These are phyloP conservation scores for Anaeromyces robustus DNA, from an alignment of 192 early-diverging fungal species.

Conservation along the genomic window DNA sequence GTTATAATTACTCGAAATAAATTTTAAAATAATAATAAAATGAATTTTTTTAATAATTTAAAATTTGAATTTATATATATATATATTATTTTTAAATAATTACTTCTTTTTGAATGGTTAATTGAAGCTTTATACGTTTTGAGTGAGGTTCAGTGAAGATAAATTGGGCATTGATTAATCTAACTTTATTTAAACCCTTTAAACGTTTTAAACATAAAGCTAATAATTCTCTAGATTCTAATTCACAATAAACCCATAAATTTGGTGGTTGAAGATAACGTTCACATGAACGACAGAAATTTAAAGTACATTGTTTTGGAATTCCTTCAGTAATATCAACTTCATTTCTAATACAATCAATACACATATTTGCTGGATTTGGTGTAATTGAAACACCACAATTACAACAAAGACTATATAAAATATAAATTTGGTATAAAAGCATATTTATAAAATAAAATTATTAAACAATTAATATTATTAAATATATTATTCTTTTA, in stretches of 20 bases:
- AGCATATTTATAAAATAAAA: too few relatives aligned
- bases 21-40: too few relatives aligned
- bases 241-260: conserved; percentile 69
- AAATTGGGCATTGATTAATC: conserved; percentile 91
- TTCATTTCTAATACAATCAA: conserved; percentile 90
- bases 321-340: conserved; percentile 98
- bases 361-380: conserved; percentile 97
- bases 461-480: too few relatives aligned
- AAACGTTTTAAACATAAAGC: conserved; percentile 87
- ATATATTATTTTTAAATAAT: too few relatives aligned
- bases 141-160: conserved; percentile 96
- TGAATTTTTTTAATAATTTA: too few relatives aligned
- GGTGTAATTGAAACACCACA: conserved; percentile 90
- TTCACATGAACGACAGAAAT: conserved; percentile 94
- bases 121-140: conserved; percentile 85
- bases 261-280: conserved; percentile 92
- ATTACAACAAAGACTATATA: conserved; percentile 63
- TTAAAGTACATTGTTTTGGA: conserved; percentile 87
- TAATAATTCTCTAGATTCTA: conserved; percentile 82
- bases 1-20: too few relatives aligned
- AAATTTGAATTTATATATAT: too few relatives aligned
- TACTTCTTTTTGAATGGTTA: conserved; percentile 97
- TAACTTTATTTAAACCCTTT: conserved; percentile 77
- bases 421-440: too few relatives aligned
- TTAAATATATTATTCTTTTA: too few relatives aligned